Percentiles rank a stretch among this genome's conserved stretches.
Evolutionary conservation across 257 asterid genomes (phyloP).

Genomic region (Gentiana straminea): DNA sequence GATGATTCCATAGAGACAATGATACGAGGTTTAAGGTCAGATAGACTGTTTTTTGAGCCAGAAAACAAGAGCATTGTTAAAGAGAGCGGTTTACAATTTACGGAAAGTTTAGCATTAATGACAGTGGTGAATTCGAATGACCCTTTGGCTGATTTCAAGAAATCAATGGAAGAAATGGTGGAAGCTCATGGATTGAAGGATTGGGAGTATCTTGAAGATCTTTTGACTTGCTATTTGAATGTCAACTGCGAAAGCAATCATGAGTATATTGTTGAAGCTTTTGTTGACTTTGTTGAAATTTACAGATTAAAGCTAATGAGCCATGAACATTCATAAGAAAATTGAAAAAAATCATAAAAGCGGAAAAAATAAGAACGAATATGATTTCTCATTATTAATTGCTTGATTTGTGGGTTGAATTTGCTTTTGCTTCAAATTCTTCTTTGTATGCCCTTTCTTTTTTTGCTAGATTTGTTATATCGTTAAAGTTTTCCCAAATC

Average conservation of each 20-base stretch:
- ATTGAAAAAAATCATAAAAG: no score
- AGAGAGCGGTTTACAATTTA: slow-evolving; percentile 21
- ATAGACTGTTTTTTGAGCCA: slow-evolving; percentile 73
- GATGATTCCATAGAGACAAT: slow-evolving; percentile 36
- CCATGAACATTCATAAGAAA: no score
- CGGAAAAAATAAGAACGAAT: no score
- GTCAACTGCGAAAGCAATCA: slow-evolving; percentile 59
- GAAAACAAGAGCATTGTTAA: slow-evolving; percentile 28
- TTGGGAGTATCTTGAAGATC: slow-evolving; percentile 73
- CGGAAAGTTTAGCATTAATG: slow-evolving; percentile 50
- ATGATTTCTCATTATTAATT: no score
- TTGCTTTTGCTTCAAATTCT: no score
- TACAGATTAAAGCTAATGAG: no score
- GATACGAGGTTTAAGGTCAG: slow-evolving; percentile 38
- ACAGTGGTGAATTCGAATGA: slow-evolving; percentile 70
- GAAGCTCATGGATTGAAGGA: slow-evolving; percentile 60
- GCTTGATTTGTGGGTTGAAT: no score
- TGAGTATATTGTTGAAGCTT: slow-evolving; percentile 62
- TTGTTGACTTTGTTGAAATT: slow-evolving; percentile 75
- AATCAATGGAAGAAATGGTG: slow-evolving; percentile 85
- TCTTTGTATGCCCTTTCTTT: no score
- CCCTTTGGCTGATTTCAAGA: slow-evolving; percentile 78
- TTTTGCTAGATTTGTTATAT: no score
- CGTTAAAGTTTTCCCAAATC: no score
- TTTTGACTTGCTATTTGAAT: slow-evolving; percentile 70